Base-by-base conservation (phyloP, 371 early-diverging fungal genomes). In the Mucor mucedo region DNA sequence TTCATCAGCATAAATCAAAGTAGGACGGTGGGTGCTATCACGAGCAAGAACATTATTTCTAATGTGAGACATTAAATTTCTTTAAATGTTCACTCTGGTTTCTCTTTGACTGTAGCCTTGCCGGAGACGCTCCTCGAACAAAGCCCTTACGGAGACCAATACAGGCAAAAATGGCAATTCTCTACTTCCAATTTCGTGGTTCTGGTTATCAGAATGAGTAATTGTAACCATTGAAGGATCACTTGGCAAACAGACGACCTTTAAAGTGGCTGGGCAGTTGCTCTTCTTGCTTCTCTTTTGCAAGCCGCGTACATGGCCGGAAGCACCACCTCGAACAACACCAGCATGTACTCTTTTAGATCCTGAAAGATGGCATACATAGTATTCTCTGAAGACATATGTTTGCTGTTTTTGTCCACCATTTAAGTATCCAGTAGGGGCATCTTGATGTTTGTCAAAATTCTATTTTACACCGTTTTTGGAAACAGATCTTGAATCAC, bases 281-380 rank as follows among this genome's bases (percentile, higher is more conserved):
- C 4, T 33, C 32, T 61, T 61, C 32, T 61, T 61, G 27, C 48
- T 47, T 8, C 13, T 27, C 27, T 61, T 61, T 7, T 52, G 30
- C 8, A 49, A 10, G 0, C 10, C 30, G 9, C 49, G 49, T 29
- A 6, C 3, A 4, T 49, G 5, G 30, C 5, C 30, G 29, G 49
- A 49, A 3, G 9, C 0, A 9, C 9, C 9, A 21, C 21, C 21
- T 21, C 21, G 21, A 1, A 21, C 21, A 27, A 4, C 21, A n/a
- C 3, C 3, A 0, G 2, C 27, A 16, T 47, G n/a, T 16, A 0
- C 48, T 5, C 27, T 9, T 7, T 47, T 27, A 0, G 1, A 21
- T 1, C 48, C 48, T 4, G n/a, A 47, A 0, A 1, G 1, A 9
- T 47, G 48, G 27, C 48, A 27, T 21, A 21, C 21, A 21, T 21